phyloP scores from a whole-genome alignment of 495 filamentous ascomycete genomes.

The Neurospora sp. region DNA sequence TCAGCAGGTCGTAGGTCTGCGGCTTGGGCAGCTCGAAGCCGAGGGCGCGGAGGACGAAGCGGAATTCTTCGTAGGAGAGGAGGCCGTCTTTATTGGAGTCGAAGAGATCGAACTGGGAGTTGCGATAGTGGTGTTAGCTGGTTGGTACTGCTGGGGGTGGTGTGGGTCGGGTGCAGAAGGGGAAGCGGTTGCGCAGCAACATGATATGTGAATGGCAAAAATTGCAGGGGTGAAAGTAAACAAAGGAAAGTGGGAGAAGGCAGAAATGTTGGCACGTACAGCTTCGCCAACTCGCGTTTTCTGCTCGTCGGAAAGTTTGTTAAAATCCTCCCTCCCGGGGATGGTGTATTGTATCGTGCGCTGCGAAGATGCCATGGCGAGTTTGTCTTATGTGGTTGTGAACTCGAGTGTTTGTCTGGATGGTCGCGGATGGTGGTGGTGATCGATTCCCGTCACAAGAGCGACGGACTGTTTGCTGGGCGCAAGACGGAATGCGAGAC shows the following conservation, averaged over 20 bases:
- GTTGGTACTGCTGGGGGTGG: neutral
- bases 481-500: neutral
- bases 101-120: conserved; percentile 77
- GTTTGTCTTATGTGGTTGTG: neutral
- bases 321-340: conserved; percentile 24
- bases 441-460: neutral
- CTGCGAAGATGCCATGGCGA: conserved; percentile 15
- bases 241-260: neutral
- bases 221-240: neutral
- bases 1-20: conserved; percentile 27
- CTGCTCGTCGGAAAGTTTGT: conserved; percentile 26
- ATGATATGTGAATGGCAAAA: neutral
- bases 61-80: conserved; percentile 96
- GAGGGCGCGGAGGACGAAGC: conserved; percentile 92
- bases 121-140: neutral
- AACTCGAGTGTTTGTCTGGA: neutral
- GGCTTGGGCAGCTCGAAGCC: conserved; percentile 58
- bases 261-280: conserved; percentile 7
- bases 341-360: conserved; percentile 26
- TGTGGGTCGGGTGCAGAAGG: neutral
- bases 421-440: neutral
- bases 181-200: neutral
- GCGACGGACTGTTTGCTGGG: neutral
- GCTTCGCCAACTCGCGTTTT: conserved; percentile 26
- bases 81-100: conserved; percentile 91